Percentiles rank a stretch among this genome's conserved stretches.
Conservation (phyloP, 139 green algal species). For the Auxenochlorella pyrenoidosa region DNA sequence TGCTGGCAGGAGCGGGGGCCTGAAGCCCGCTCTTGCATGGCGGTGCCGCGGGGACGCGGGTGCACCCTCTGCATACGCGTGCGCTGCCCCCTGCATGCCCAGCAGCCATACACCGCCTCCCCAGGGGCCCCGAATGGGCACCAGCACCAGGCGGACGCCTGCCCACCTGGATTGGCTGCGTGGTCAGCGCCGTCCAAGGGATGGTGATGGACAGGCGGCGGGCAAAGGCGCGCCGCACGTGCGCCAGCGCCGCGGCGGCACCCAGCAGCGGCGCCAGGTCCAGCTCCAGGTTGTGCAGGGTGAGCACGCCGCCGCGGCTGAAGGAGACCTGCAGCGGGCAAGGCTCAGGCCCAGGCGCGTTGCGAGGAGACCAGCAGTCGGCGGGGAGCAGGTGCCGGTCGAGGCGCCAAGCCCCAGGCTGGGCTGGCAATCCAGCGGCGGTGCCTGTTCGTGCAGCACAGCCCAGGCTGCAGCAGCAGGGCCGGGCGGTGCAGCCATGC, state of each 20-base stretch:
- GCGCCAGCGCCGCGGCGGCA: slow-evolving; percentile 14
- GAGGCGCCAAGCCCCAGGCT: neutral
- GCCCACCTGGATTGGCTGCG: slow-evolving; percentile 61
- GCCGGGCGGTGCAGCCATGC: slow-evolving; percentile 13
- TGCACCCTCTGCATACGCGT: no score
- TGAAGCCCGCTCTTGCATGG: no score
- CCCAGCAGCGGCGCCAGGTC: slow-evolving; percentile 48
- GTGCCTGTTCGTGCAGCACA: no score
- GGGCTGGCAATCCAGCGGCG: neutral
- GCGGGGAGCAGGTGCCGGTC: neutral
- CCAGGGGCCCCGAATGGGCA: no score
- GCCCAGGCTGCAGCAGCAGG: no score
- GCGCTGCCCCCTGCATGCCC: no score
- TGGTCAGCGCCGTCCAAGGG: slow-evolving; percentile 60
- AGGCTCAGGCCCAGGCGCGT: neutral
- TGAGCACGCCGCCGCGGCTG: slow-evolving; percentile 21
- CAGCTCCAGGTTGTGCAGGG: slow-evolving; percentile 64
- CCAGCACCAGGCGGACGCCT: no score
- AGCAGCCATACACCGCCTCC: no score
- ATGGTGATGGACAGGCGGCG: slow-evolving; percentile 52
- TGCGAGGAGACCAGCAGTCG: no score
- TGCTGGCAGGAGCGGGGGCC: no score
- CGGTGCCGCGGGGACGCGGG: no score
- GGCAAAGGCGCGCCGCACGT: slow-evolving; percentile 57
- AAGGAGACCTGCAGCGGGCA: slow-evolving; percentile 21